A percentile compares a stretch with the other conserved stretches of the same genome.
Evolutionary conservation across 345 rosid genomes (phyloP).

Genomic region (Physaria fendleri): DNA sequence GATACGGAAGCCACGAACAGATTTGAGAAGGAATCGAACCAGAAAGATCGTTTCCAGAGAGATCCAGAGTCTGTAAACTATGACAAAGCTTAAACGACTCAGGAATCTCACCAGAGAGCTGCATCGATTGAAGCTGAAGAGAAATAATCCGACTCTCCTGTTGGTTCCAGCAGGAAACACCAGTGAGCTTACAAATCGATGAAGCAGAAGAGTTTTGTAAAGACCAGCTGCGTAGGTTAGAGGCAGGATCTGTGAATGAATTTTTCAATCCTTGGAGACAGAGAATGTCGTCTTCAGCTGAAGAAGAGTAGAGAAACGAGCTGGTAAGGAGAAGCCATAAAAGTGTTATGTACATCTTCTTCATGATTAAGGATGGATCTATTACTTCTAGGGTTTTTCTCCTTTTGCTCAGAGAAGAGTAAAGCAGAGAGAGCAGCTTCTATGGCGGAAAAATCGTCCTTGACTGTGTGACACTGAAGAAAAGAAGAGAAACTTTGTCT

Average conservation of each 20-base stretch:
- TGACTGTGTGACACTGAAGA: too few species aligned
- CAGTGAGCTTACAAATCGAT: constrained; percentile 43
- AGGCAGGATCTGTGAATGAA: constrained; percentile 40
- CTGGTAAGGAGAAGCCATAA: too few species aligned
- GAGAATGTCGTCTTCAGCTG: constrained; percentile 41
- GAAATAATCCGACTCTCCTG: constrained; percentile 47
- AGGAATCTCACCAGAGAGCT: constrained; percentile 45
- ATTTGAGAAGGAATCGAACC: constrained; percentile 50
- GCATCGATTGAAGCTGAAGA: constrained; percentile 31
- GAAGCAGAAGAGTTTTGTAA: constrained; percentile 41
- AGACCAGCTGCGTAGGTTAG: constrained; percentile 28
- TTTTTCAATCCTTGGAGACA: constrained; percentile 48
- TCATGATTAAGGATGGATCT: too few species aligned
- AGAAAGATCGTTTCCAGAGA: constrained; percentile 41
- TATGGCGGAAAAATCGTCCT: too few species aligned
- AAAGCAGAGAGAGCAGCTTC: too few species aligned
- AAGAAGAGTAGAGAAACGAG: not conserved
- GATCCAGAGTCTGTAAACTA: constrained; percentile 44
- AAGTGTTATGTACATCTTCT: too few species aligned
- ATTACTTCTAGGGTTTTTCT: too few species aligned
- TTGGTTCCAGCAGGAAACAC: constrained; percentile 57
- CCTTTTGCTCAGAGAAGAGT: too few species aligned
- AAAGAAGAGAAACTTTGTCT: too few species aligned
- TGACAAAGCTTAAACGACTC: constrained; percentile 47
- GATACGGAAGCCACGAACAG: constrained; percentile 51